Base-by-base conservation (phyloP, 2,329 filamentous ascomycete genomes). In the Cytospora leucostoma region DNA sequence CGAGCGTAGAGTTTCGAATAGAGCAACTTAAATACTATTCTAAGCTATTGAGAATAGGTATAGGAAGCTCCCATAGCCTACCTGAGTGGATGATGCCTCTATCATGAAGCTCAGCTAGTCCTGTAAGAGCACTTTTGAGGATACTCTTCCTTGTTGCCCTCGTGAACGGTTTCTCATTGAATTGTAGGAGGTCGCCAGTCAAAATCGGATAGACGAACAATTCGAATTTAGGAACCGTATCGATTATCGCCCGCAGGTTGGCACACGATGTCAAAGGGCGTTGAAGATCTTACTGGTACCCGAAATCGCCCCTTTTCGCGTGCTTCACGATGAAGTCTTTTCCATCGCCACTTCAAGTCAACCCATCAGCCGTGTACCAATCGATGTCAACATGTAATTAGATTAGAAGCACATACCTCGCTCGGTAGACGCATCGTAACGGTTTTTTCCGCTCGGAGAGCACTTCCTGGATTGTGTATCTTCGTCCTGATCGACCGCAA, bases 41-140 rank as follows among this genome's bases (percentile, higher is more conserved):
- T n/a, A n/a, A n/a, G n/a, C n/a, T n/a, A n/a, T n/a, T n/a, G n/a
- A n/a, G n/a, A n/a, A n/a, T n/a, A n/a, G n/a, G n/a, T n/a, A n/a
- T n/a, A n/a, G n/a, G n/a, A n/a, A n/a, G n/a, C n/a, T n/a, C n/a
- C n/a, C n/a, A n/a, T n/a, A n/a, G n/a, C n/a, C n/a, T n/a, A 68
- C 73, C 71, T 35, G 69, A 74, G 62, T 77, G 73, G 11, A 75
- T 51, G 44, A 76, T 73, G 12, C 70, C 59, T 55, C 66, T 67
- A 33, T 73, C 70, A 65, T 76, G 74, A 38, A 77, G 69, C 64
- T 74, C 69, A 50, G 66, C 71, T 8, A 76, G 66, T 0, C 74
- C 74, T 17, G 7, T n/a, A 1, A 68, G 62, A 19, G 61, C 63
- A 3, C 51, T 44, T n/a, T 12, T 56, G 0, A 69, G 53, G 4